Percentiles rank a stretch among this genome's conserved stretches.
phyloP scores from a whole-genome alignment of 1,139 yeast genomes.

The Chernovozyma sophiae-reginae region DNA sequence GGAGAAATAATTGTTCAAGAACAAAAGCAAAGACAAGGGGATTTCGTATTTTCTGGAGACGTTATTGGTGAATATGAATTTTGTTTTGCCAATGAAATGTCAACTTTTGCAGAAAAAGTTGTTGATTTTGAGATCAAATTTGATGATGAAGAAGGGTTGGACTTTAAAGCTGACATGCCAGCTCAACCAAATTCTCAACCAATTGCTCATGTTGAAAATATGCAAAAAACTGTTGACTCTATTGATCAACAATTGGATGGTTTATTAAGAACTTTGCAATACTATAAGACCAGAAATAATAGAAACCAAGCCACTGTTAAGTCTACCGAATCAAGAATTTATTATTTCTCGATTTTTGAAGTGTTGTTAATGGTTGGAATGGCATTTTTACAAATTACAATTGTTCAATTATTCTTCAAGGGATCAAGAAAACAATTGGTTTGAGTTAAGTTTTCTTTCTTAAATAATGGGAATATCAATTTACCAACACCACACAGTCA shows the following conservation, averaged over 20 bases:
- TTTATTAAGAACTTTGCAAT: constrained; percentile 63
- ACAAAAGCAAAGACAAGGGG: constrained; percentile 77
- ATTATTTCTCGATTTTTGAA: constrained; percentile 79
- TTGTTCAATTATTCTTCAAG: constrained; percentile 84
- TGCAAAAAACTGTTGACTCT: constrained; percentile 52
- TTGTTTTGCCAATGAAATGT: constrained; percentile 85
- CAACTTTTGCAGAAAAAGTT: constrained; percentile 81
- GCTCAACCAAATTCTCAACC: constrained; percentile 55
- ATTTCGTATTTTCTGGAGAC: constrained; percentile 70
- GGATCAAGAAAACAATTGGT: constrained; percentile 81
- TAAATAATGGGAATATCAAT: no score
- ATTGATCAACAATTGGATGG: constrained; percentile 68
- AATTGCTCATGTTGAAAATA: constrained; percentile 55
- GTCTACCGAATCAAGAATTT: constrained; percentile 83
- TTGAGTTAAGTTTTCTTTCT: no score
- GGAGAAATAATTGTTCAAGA: constrained; percentile 56
- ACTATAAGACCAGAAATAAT: constrained; percentile 88
- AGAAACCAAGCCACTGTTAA: constrained; percentile 89
- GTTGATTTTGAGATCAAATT: constrained; percentile 81
- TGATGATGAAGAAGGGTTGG: constrained; percentile 33
- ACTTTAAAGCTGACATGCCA: constrained; percentile 64
- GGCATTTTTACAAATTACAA: constrained; percentile 78
- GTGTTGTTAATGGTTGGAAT: constrained; percentile 78
- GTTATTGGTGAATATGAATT: constrained; percentile 82
- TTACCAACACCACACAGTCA: no score